Evolutionary conservation across 192 early-diverging fungal species (phyloP).

Genomic region (Kappamyces sp.): DNA sequence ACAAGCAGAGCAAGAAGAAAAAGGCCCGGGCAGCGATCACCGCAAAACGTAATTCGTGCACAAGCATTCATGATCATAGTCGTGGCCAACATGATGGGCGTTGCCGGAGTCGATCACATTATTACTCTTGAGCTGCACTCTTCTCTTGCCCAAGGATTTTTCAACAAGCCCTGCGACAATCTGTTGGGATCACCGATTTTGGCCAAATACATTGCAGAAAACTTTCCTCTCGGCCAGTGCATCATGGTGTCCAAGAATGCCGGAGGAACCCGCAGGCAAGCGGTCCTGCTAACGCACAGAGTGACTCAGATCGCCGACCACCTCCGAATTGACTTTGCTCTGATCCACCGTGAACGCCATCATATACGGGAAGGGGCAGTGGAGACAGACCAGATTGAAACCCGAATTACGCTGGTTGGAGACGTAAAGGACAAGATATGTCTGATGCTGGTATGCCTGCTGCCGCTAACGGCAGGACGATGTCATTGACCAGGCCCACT

Average conservation of each 20-base stretch:
- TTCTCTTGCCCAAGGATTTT: conserved; percentile 93
- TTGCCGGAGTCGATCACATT: conserved; percentile 93
- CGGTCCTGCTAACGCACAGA: conserved; percentile 34
- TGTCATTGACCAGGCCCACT: conserved; percentile 83
- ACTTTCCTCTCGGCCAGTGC: conserved; percentile 60
- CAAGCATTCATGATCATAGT: conserved; percentile 39
- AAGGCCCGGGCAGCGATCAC: conserved; percentile 93
- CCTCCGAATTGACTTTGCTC: conserved; percentile 87
- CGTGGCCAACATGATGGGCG: conserved; percentile 88
- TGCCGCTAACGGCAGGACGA: conserved; percentile 60
- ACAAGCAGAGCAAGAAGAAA: conserved; percentile 98
- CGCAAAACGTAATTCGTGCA: conserved; percentile 63
- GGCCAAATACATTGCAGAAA: conserved; percentile 75
- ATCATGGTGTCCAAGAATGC: conserved; percentile 93
- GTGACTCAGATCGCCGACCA: conserved; percentile 92
- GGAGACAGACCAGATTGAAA: conserved; percentile 23
- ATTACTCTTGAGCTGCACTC: conserved; percentile 98
- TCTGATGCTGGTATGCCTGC: conserved; percentile 36
- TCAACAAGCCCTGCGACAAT: conserved; percentile 90
- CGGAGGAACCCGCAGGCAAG: conserved; percentile 85
- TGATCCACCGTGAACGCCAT: conserved; percentile 86
- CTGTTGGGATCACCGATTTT: conserved; percentile 86
- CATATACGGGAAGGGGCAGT: conserved; percentile 21
- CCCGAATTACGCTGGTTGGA: conserved; percentile 50
- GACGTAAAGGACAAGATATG: conserved; percentile 45